These are phyloP conservation scores for Pythium monospermum DNA, from an alignment of 352 stramenopile genomes.

Conservation along the genomic window DNA sequence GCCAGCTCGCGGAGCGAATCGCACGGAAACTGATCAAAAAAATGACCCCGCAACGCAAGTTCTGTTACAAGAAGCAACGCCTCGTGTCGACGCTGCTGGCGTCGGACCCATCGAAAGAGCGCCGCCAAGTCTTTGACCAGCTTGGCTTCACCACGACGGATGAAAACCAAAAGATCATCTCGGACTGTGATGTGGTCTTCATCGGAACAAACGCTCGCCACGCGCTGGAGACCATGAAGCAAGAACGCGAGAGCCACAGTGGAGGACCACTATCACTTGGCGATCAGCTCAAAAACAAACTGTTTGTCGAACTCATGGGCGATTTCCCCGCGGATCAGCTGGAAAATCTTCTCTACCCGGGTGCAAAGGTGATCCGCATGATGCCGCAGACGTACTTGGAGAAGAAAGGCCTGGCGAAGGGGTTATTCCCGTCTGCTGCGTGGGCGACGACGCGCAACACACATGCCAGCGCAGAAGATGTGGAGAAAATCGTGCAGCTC, in stretches of 20 bases:
- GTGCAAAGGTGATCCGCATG: constrained; percentile 70
- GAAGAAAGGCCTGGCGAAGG: constrained; percentile 43
- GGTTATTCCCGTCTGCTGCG: constrained; percentile 34
- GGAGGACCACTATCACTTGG: not conserved
- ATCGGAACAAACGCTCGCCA: constrained; percentile 49
- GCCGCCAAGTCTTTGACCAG: constrained; percentile 48
- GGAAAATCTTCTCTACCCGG: constrained; percentile 48
- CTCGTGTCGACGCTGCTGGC: constrained; percentile 66
- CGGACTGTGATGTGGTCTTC: constrained; percentile 69
- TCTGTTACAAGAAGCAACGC: constrained; percentile 70
- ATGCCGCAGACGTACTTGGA: constrained; percentile 63
- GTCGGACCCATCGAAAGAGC: constrained; percentile 50
- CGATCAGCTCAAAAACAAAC: constrained; percentile 30
- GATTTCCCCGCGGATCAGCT: constrained; percentile 49
- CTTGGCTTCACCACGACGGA: constrained; percentile 66
- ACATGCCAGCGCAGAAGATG: constrained; percentile 44
- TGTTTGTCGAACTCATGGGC: constrained; percentile 74
- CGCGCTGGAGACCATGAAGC: constrained; percentile 27
- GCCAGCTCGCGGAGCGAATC: constrained; percentile 52
- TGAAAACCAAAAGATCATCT: constrained; percentile 49
- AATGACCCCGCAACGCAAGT: constrained; percentile 50
- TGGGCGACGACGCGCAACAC: constrained; percentile 58
- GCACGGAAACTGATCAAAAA: constrained; percentile 60
- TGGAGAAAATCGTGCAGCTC: constrained; percentile 51
- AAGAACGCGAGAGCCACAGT: not conserved